These are phyloP conservation scores for Dothideomycetes sp. DNA, from an alignment of 2,329 filamentous ascomycete genomes.

Conservation along the genomic window DNA sequence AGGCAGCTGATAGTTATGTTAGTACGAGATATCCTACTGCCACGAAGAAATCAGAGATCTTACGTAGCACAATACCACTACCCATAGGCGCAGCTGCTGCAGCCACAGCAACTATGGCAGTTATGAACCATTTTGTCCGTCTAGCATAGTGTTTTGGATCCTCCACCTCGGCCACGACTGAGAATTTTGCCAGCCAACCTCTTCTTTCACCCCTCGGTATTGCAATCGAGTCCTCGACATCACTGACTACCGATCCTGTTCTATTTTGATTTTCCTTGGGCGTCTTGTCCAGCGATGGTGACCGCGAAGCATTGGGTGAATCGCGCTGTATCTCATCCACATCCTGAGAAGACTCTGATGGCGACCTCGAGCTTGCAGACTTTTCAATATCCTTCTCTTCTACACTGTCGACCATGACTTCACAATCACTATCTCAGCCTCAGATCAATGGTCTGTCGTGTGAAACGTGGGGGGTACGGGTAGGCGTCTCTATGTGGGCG, in stretches of 20 bases:
- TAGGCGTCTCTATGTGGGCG: too few species aligned
- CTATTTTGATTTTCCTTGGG: not conserved
- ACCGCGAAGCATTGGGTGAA: not conserved
- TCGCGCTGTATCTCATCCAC: not conserved
- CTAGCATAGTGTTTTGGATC: constrained; percentile 62
- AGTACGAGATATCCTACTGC: constrained; percentile 3
- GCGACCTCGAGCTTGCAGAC: not conserved
- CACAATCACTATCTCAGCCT: not conserved
- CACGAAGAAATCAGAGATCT: constrained; percentile 21
- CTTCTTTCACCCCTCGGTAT: constrained; percentile 48
- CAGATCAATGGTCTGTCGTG: not conserved
- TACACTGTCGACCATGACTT: too few species aligned
- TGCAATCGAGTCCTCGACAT: constrained; percentile 20
- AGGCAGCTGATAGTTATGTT: constrained; percentile 43
- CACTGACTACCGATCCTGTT: constrained; percentile 3
- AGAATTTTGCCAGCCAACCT: constrained; percentile 60
- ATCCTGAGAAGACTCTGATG: not conserved
- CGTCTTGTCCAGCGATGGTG: not conserved
- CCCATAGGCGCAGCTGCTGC: constrained; percentile 73
- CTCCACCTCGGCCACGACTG: constrained; percentile 68
- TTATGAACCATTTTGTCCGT: constrained; percentile 75
- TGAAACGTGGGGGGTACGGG: not conserved
- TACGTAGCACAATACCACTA: constrained; percentile 73
- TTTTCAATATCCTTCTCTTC: not conserved
- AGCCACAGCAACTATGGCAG: constrained; percentile 63